Evolutionary conservation across 345 rosid genomes (phyloP).

Genomic region (Rhizophora apiculata): DNA sequence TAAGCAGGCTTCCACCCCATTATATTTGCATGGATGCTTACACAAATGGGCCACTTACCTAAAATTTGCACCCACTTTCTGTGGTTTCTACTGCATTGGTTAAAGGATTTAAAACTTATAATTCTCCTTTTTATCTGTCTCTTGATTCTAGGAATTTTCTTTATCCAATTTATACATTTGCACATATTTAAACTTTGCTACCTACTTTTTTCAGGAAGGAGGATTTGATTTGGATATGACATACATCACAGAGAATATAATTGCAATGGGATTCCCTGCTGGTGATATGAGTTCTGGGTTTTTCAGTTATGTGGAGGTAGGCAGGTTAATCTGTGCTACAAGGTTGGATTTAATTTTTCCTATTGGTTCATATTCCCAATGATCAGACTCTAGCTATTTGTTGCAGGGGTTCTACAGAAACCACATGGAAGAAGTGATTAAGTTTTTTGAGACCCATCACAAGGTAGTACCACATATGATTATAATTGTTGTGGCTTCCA

Average conservation of each 20-base stretch:
- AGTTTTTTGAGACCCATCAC: slow-evolving; percentile 84
- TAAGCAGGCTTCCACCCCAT: neutral
- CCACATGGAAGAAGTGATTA: slow-evolving; percentile 93
- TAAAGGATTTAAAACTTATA: neutral
- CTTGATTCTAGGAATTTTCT: neutral
- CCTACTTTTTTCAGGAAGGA: slow-evolving; percentile 55
- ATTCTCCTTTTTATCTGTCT: neutral
- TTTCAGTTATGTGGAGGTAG: slow-evolving; percentile 82
- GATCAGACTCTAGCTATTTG: slow-evolving; percentile 18
- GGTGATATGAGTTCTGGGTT: slow-evolving; percentile 92
- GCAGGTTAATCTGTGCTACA: slow-evolving; percentile 14
- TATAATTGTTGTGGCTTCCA: neutral
- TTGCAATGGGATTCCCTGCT: slow-evolving; percentile 98
- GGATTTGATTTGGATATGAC: slow-evolving; percentile 87
- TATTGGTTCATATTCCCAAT: slow-evolving; percentile 5
- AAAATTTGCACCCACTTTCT: neutral
- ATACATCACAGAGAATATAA: slow-evolving; percentile 77
- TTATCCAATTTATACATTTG: neutral
- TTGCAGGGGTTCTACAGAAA: slow-evolving; percentile 84
- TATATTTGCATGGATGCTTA: neutral
- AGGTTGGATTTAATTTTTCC: slow-evolving; percentile 1
- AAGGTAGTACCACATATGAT: slow-evolving; percentile 40
- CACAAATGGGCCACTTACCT: neutral
- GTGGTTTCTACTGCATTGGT: neutral
- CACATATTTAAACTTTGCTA: neutral